Conservation (phyloP, 768 basidiomycete species). For the Hygrocybe punicea region DNA sequence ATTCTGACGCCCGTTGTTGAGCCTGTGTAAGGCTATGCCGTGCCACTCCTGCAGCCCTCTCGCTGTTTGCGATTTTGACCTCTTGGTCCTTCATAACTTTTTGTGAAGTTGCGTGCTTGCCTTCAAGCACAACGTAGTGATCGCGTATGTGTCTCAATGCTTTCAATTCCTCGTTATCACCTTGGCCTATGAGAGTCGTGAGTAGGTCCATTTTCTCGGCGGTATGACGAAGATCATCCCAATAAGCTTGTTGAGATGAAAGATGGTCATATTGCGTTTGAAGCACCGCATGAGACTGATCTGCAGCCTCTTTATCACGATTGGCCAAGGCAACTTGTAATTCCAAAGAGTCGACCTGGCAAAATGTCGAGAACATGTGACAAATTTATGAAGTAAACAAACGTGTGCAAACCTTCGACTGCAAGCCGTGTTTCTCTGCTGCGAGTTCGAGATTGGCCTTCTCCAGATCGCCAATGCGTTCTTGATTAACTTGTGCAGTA, state of each 20-base stretch:
- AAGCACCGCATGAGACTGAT: slow-evolving; percentile 49
- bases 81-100: slow-evolving; percentile 75
- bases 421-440: slow-evolving; percentile 55
- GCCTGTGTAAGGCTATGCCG: slow-evolving; percentile 66
- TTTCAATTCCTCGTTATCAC: slow-evolving; percentile 67
- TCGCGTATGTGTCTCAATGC: slow-evolving; percentile 69
- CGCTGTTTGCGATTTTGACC: slow-evolving; percentile 53
- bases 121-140: slow-evolving; percentile 58
- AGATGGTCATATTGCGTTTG: slow-evolving; percentile 61
- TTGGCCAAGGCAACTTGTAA: slow-evolving; percentile 50
- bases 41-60: slow-evolving; percentile 53
- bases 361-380: slow-evolving; percentile 12
- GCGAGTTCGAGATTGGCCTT: slow-evolving; percentile 51
- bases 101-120: slow-evolving; percentile 62
- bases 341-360: slow-evolving; percentile 60
- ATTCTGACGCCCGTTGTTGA: slow-evolving; percentile 75
- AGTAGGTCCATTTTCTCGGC: slow-evolving; percentile 72
- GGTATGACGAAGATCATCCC: slow-evolving; percentile 70
- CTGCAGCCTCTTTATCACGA: slow-evolving; percentile 61
- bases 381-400: neutral
- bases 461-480: slow-evolving; percentile 62
- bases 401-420: slow-evolving; percentile 52
- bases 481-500: slow-evolving; percentile 54
- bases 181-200: slow-evolving; percentile 55
- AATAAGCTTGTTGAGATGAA: slow-evolving; percentile 62